A percentile compares a stretch with the other conserved stretches of the same genome.
Evolutionary conservation across 2,329 filamentous ascomycete species (phyloP).

Genomic region (Chaetothyriales sp.): DNA sequence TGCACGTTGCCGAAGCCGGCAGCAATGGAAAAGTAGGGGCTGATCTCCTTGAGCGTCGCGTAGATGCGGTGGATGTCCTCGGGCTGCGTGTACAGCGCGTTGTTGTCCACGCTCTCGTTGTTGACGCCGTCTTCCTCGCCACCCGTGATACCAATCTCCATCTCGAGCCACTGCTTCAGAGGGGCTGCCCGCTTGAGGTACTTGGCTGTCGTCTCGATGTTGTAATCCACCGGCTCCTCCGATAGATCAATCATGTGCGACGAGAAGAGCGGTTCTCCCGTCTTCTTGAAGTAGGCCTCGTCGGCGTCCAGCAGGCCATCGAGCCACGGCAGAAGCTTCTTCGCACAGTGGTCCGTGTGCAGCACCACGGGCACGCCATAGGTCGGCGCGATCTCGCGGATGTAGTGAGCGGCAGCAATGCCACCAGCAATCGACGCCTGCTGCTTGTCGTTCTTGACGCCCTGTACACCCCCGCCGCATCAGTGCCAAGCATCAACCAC

Average conservation of each 20-base stretch:
- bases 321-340: conserved; percentile 97
- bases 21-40: conserved; percentile 93
- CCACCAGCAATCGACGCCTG: conserved; percentile 76
- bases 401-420: conserved; percentile 83
- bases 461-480: conserved; percentile 34
- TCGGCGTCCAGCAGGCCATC: conserved; percentile 92
- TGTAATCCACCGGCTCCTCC: conserved; percentile 79
- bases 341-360: conserved; percentile 97
- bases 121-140: conserved; percentile 97
- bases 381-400: conserved; percentile 69
- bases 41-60: conserved; percentile 71
- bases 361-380: conserved; percentile 88
- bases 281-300: conserved; percentile 85
- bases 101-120: conserved; percentile 96
- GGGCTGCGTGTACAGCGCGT: conserved; percentile 92
- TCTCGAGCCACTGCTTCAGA: conserved; percentile 99
- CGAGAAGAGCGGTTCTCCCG: conserved; percentile 85
- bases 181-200: conserved; percentile 90
- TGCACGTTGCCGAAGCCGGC: conserved; percentile 98
- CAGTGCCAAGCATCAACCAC: conserved; percentile 1
- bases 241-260: conserved; percentile 98
- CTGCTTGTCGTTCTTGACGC: conserved; percentile 70
- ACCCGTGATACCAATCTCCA: conserved; percentile 93
- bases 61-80: conserved; percentile 91
- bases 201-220: conserved; percentile 80